phyloP scores from a whole-genome alignment of 305 asterid genomes.

The Galium porrigens region DNA sequence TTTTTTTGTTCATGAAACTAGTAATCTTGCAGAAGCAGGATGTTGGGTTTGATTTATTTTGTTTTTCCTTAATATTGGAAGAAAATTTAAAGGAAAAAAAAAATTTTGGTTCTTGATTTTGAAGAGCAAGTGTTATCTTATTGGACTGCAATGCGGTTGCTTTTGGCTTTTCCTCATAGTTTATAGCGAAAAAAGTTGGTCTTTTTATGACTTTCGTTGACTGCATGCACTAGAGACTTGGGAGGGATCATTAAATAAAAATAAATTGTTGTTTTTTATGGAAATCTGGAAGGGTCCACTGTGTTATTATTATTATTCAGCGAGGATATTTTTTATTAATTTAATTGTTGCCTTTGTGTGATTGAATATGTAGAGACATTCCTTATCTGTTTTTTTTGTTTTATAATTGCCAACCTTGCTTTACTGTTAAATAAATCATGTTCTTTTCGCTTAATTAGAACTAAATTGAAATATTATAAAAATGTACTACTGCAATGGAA shows the following conservation, averaged over 20 bases:
- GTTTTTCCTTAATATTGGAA: not conserved
- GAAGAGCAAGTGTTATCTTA: not conserved
- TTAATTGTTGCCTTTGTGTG: not conserved
- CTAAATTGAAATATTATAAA: too few relatives aligned
- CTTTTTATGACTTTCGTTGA: not conserved
- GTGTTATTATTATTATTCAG: not conserved
- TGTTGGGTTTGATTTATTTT: not conserved
- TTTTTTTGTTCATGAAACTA: not conserved
- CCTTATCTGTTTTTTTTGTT: too few relatives aligned
- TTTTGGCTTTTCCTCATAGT: not conserved
- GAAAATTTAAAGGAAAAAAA: not conserved
- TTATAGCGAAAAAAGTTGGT: not conserved
- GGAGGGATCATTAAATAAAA: not conserved
- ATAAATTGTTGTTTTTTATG: conserved; percentile 2
- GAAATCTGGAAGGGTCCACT: conserved; percentile 4
- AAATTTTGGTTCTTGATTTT: conserved; percentile 1
- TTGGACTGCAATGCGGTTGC: not conserved
- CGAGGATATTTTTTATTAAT: not conserved
- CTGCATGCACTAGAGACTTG: not conserved
- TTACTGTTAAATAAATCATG: not conserved
- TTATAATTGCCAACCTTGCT: conserved; percentile 1
- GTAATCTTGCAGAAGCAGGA: conserved; percentile 5
- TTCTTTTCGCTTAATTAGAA: not conserved
- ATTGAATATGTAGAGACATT: not conserved
- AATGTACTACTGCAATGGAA: not conserved